Evolutionary conservation across 2,329 filamentous ascomycete genomes (phyloP).

Genomic region (Huntiella decipiens): DNA sequence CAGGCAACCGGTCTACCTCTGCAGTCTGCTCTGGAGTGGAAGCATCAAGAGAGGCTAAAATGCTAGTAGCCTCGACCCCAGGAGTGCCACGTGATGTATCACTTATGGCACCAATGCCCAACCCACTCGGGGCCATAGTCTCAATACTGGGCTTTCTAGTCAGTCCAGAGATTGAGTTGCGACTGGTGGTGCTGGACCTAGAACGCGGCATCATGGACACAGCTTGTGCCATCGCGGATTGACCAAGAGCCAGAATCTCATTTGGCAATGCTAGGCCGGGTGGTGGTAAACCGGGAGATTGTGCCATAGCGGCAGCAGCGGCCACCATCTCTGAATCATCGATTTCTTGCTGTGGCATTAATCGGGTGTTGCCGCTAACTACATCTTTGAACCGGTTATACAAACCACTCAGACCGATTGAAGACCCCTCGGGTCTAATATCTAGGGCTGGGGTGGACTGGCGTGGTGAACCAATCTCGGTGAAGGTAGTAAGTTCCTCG

Average conservation of each 20-base stretch:
- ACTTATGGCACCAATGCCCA: not conserved
- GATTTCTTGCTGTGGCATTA: constrained; percentile 18
- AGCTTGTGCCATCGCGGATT: constrained; percentile 7
- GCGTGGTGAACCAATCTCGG: constrained; percentile 64
- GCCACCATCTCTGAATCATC: constrained; percentile 23
- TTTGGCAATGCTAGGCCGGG: constrained; percentile 18
- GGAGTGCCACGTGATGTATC: constrained; percentile 1
- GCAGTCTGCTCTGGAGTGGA: not conserved
- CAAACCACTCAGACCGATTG: constrained; percentile 72
- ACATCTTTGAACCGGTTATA: constrained; percentile 73
- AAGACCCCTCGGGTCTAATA: constrained; percentile 55
- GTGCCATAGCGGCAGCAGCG: constrained; percentile 17
- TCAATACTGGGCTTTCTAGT: not conserved
- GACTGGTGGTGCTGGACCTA: constrained; percentile 8
- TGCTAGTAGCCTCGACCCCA: not conserved
- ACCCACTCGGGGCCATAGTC: not conserved
- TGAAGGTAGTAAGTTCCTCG: constrained; percentile 75
- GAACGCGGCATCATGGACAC: constrained; percentile 4
- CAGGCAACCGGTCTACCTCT: constrained; percentile 15
- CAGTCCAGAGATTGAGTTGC: constrained; percentile 4
- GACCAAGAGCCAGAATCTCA: constrained; percentile 15
- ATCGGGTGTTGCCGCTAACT: constrained; percentile 38
- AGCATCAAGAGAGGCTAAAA: not conserved
- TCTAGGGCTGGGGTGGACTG: constrained; percentile 42
- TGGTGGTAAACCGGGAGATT: constrained; percentile 11